Percentiles rank a stretch among this genome's conserved stretches.
Conservation (phyloP, 495 filamentous ascomycete species). For the Parathielavia hyrcaniae region DNA sequence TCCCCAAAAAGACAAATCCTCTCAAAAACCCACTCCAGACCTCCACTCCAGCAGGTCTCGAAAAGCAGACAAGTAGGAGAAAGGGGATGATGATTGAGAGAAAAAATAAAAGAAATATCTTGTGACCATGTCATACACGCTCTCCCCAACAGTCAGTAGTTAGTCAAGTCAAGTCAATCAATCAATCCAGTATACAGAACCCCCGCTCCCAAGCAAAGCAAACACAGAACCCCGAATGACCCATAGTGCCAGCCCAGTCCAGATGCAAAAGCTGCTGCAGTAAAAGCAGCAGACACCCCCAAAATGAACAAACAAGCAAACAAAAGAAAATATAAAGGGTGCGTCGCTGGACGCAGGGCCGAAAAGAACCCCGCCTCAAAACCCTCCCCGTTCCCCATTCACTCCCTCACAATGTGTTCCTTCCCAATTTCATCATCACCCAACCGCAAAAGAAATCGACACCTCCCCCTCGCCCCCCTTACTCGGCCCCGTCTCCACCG, state of each 20-base stretch:
- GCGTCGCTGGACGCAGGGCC: slow-evolving; percentile 11
- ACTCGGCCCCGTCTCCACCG: neutral
- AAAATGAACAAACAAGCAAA: neutral
- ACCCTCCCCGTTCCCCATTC: too few relatives aligned
- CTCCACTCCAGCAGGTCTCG: neutral
- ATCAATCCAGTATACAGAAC: slow-evolving; percentile 11
- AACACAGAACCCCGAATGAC: neutral
- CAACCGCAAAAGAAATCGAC: neutral
- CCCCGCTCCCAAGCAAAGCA: slow-evolving; percentile 3
- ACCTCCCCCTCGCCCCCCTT: neutral
- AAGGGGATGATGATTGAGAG: neutral
- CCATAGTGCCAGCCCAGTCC: neutral
- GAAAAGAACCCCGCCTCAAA: neutral
- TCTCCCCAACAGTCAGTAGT: neutral
- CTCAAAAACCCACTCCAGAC: neutral
- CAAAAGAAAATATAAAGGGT: neutral
- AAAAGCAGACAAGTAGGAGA: neutral
- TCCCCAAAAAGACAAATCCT: neutral
- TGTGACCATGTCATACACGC: slow-evolving; percentile 5
- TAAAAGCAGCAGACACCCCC: neutral
- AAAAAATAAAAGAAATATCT: neutral
- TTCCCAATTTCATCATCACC: neutral
- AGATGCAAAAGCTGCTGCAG: neutral
- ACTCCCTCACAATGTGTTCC: too few relatives aligned
- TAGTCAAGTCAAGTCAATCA: too few relatives aligned